Evolutionary conservation across 495 filamentous ascomycete genomes (phyloP), one percentile per base, ranked within the genome.

Genomic region (Coniosporium apollinis): DNA sequence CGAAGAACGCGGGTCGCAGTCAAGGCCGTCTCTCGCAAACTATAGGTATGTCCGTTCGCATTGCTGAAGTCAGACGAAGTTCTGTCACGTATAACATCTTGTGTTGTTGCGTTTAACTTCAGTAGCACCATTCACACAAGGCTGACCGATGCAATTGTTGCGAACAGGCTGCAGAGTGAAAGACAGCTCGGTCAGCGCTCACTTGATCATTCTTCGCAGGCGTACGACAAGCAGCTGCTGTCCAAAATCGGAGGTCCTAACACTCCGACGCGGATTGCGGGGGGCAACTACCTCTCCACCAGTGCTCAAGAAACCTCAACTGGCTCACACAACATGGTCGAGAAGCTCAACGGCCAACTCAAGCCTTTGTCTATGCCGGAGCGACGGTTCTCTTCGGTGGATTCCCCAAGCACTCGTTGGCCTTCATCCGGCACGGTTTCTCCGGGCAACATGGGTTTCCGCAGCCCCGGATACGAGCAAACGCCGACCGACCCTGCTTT

Each of bases 181-280:
- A 60, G 55, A 28, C 64, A 72, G 30, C 58, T 74, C 26, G 72
- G 68, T 31, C 59, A 66, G 41, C 52, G 62, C 29, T 63, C 69
- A 34, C 56, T 74, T 22, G 64, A 69, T 49, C 71, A 65, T 38
- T 71, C 68, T 5, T 76, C 70, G 11, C 72, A 80, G 45, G 70
- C 71, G 19, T 89, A 89, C 47, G 84, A 91, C 45, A 76, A 76
- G 49, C 75, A 77, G 39, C 58, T 87, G 34, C 56, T 89, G 18
- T 81, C 79, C 30, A 86, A 80, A 50, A 75, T 73, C 61, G 61
- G 80, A 59, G 67, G 73, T 57, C 51, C 66, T 36, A 61, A 72
- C 51, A 69, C 72, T 43, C 43, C 68, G 24, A 65, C 72, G 45
- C 59, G 74, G 49, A 58, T 59, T 20, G 67, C 71, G 0, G 64